These are phyloP conservation scores for Diplodia intermedia DNA, from an alignment of 2,329 filamentous ascomycete genomes.

Conservation along the genomic window DNA sequence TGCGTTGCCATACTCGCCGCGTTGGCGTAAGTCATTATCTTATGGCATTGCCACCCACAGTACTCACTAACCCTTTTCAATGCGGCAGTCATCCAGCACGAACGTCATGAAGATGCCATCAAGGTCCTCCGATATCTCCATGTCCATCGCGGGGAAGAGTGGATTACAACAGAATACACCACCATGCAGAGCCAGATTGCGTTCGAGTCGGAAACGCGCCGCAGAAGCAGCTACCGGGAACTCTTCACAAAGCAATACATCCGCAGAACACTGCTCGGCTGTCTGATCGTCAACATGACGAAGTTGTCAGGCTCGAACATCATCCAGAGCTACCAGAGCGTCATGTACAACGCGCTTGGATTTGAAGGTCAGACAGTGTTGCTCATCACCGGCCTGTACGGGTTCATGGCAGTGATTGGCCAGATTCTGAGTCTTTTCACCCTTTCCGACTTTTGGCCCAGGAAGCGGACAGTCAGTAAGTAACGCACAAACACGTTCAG, in stretches of 20 bases:
- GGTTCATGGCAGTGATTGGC: slow-evolving; percentile 49
- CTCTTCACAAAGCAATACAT: slow-evolving; percentile 42
- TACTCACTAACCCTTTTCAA: background rate
- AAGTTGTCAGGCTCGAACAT: slow-evolving; percentile 47
- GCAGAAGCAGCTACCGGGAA: slow-evolving; percentile 30
- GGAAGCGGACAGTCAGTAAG: slow-evolving; percentile 41
- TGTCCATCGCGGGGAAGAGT: slow-evolving; percentile 36
- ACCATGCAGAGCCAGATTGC: slow-evolving; percentile 44
- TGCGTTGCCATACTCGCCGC: slow-evolving; percentile 36
- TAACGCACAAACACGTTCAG: background rate
- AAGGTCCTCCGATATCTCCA: slow-evolving; percentile 41
- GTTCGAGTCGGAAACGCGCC: slow-evolving; percentile 39
- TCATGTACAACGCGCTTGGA: slow-evolving; percentile 47
- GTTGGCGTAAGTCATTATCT: slow-evolving; percentile 29
- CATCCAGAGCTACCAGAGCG: slow-evolving; percentile 50
- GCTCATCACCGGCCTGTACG: slow-evolving; percentile 48
- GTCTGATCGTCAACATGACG: slow-evolving; percentile 46
- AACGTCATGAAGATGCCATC: slow-evolving; percentile 39
- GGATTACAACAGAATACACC: slow-evolving; percentile 39
- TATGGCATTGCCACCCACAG: background rate
- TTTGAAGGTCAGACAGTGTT: slow-evolving; percentile 44
- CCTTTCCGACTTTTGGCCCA: slow-evolving; percentile 47
- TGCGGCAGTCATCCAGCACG: slow-evolving; percentile 36
- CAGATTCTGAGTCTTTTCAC: slow-evolving; percentile 45
- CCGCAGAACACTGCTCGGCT: slow-evolving; percentile 44